Conservation (phyloP, 2,329 filamentous ascomycete species). For the Myriosclerotinia scirpicola region DNA sequence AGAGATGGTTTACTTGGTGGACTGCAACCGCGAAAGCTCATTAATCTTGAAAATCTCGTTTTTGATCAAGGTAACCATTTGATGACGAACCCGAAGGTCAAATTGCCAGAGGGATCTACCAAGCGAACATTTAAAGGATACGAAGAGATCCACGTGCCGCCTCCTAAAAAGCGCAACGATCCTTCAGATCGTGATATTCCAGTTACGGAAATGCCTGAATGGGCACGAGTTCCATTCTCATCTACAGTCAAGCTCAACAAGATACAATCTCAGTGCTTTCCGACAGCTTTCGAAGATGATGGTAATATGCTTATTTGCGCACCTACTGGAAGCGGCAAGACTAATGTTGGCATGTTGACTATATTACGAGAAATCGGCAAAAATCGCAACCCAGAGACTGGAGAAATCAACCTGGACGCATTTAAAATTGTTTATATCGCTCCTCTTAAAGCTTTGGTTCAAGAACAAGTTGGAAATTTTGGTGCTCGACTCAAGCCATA, state of each 20-base stretch:
- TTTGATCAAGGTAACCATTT: slow-evolving; percentile 98
- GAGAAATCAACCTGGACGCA: slow-evolving; percentile 91
- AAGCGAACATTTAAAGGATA: slow-evolving; percentile 97
- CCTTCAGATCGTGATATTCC: slow-evolving; percentile 79
- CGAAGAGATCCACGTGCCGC: slow-evolving; percentile 95
- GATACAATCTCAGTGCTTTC: slow-evolving; percentile 92
- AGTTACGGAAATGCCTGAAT: slow-evolving; percentile 85
- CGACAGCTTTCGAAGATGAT: slow-evolving; percentile 87
- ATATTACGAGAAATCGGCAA: slow-evolving; percentile 97
- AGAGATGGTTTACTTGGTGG: slow-evolving; percentile 76
- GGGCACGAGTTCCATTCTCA: slow-evolving; percentile 85
- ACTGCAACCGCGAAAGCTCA: slow-evolving; percentile 79
- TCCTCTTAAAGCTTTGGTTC: slow-evolving; percentile 90
- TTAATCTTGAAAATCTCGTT: slow-evolving; percentile 93
- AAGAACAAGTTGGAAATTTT: slow-evolving; percentile 98
- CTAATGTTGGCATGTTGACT: slow-evolving; percentile 95
- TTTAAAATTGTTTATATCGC: slow-evolving; percentile 99
- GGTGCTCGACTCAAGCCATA: slow-evolving; percentile 87
- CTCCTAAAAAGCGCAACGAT: slow-evolving; percentile 83
- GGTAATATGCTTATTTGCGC: slow-evolving; percentile 98
- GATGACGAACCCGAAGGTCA: slow-evolving; percentile 98
- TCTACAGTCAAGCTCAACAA: slow-evolving; percentile 86
- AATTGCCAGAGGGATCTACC: slow-evolving; percentile 88
- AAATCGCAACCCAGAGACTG: slow-evolving; percentile 81
- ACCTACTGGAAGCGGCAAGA: slow-evolving; percentile 96